Evolutionary conservation across 192 early-diverging fungal genomes (phyloP), one percentile per base, ranked within the genome.

Genomic region (Coemansia sp.): DNA sequence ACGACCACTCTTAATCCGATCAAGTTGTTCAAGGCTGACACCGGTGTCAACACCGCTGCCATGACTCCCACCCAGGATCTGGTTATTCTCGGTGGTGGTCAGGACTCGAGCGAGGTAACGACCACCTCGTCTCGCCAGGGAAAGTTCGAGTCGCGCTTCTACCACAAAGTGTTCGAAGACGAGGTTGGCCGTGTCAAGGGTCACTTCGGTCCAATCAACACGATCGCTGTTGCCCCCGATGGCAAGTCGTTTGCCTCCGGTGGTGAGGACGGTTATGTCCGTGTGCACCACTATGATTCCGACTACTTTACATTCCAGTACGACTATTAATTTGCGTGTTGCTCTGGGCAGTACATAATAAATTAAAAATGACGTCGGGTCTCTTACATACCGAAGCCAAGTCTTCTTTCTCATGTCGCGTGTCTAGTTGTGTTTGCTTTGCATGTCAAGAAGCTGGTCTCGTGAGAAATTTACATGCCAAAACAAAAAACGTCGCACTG

Each of bases 131-230:
- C 85, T 54, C 84, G 90, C 68, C 86, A 89, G 72, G 96, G 95
- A 68, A 95, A 98, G 80, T 99, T 99, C 78, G 97, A 99, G 80
- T 88, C 85, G 63, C 80, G 92, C 47, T 98, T 99, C 86, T 99
- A 88, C 86, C 97, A 99, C 82, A 88, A 90, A 66, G 85, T 95
- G 57, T 88, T 97, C 56, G 91, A 96, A 64, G 93, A 96, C 67
- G 95, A 99, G 78, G 91, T 97, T 48, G 94, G 94, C 51, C 88
- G 94, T 64, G 91, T 94, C 39, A 93, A 91, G 83, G 97, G 97
- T 22, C 97, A 99, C 67, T 99, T 99, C 75, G 97, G 97, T 64
- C 97, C 97, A 39, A 98, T 99, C 80, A 99, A 99, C 81, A 99
- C 95, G 14, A 83, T 99, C 53, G 94, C 97, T 6, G 91, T 97